Conservation (phyloP, 129 eudicot genomes). For the Calendula officinalis region DNA sequence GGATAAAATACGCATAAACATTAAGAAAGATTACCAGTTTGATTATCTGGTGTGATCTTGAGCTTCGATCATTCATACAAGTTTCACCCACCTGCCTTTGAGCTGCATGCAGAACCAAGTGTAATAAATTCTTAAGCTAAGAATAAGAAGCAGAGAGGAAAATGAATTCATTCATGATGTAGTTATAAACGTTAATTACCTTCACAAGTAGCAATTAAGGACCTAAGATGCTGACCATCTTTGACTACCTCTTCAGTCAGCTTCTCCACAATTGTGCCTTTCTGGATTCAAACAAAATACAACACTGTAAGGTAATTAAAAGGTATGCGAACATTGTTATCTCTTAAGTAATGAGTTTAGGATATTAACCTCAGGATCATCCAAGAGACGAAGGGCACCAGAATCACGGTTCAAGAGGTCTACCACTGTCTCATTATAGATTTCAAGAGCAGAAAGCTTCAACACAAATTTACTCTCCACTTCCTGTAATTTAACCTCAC, state of each 20-base stretch:
- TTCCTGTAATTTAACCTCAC: too few species aligned
- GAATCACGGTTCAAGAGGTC: slow-evolving; percentile 82
- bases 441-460: slow-evolving; percentile 87
- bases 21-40: slow-evolving; percentile 59
- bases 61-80: slow-evolving; percentile 85
- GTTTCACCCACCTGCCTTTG: slow-evolving; percentile 99
- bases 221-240: slow-evolving; percentile 67
- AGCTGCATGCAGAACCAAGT: slow-evolving; percentile 50
- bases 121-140: too few species aligned
- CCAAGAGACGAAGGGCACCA: slow-evolving; percentile 88
- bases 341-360: neutral
- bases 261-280: slow-evolving; percentile 91
- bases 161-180: neutral
- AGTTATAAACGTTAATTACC: slow-evolving; percentile 44
- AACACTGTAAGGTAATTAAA: neutral
- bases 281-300: slow-evolving; percentile 52
- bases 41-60: slow-evolving; percentile 97
- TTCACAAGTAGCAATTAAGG: slow-evolving; percentile 84
- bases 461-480: slow-evolving; percentile 58
- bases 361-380: slow-evolving; percentile 86
- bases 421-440: slow-evolving; percentile 85
- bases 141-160: neutral
- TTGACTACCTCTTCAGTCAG: slow-evolving; percentile 70
- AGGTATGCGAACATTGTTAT: neutral
- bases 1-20: slow-evolving; percentile 1